Conservation (phyloP, 139 green algal species). For the Zygnema circumcarinatum region DNA sequence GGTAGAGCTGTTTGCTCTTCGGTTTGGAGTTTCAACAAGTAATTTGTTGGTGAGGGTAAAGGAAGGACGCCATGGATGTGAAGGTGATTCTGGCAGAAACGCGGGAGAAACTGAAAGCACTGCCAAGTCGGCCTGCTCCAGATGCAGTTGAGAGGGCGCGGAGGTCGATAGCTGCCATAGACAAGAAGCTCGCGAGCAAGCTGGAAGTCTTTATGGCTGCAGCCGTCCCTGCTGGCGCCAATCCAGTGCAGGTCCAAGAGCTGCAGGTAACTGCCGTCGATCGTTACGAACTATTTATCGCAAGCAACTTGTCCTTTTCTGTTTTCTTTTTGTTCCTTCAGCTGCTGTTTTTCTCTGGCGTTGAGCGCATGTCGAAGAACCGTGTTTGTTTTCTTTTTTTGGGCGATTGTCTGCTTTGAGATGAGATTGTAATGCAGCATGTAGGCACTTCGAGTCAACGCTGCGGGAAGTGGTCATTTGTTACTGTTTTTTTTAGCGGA, state of each 20-base stretch:
- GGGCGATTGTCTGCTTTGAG: not conserved
- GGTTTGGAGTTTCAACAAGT: no score
- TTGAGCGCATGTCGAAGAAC: not conserved
- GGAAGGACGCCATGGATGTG: slow-evolving; percentile 7
- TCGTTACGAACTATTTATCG: not conserved
- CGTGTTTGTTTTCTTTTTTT: not conserved
- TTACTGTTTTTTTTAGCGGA: no score
- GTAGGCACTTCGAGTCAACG: no score
- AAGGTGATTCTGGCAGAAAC: not conserved
- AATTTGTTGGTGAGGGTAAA: no score
- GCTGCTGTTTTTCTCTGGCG: not conserved
- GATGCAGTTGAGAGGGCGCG: not conserved
- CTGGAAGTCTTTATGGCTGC: not conserved
- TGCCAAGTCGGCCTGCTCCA: not conserved
- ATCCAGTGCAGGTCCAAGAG: not conserved
- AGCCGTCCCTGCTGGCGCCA: not conserved
- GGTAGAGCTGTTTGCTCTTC: no score
- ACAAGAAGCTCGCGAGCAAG: not conserved
- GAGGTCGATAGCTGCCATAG: not conserved
- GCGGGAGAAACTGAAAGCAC: not conserved
- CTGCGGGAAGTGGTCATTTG: no score
- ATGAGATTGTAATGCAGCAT: no score
- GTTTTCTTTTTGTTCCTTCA: not conserved
- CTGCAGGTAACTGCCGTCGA: not conserved
- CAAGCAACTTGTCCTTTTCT: not conserved